A percentile compares a stretch with the other conserved stretches of the same genome.
Evolutionary conservation across 176 grass and related monocot species (phyloP).

Genomic region (Zizania latifolia): DNA sequence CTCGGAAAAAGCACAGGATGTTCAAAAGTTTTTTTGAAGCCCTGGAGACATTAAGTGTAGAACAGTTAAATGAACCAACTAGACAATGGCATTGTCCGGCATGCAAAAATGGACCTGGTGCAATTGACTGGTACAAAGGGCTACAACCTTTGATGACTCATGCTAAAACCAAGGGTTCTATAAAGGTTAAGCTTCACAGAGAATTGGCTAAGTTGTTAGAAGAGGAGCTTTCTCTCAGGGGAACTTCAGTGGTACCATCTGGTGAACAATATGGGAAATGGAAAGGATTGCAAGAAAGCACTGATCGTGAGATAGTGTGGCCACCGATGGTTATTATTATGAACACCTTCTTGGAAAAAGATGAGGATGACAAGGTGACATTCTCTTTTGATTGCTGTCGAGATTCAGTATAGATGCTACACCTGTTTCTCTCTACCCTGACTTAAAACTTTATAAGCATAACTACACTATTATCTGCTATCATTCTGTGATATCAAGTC

Average conservation of each 20-base stretch:
- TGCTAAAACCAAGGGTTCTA: conserved; percentile 79
- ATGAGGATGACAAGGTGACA: conserved; percentile 70
- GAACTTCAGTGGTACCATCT: conserved; percentile 60
- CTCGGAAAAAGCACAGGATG: conserved; percentile 66
- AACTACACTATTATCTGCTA: not conserved
- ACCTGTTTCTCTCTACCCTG: not conserved
- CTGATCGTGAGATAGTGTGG: conserved; percentile 69
- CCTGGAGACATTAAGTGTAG: conserved; percentile 45
- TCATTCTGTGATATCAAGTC: conserved; percentile 1
- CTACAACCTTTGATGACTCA: conserved; percentile 72
- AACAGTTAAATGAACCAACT: conserved; percentile 58
- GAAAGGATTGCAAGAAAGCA: conserved; percentile 59
- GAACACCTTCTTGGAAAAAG: conserved; percentile 70
- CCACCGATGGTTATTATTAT: conserved; percentile 91
- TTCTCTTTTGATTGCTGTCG: conserved; percentile 3
- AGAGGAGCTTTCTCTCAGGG: conserved; percentile 60
- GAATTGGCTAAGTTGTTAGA: conserved; percentile 72
- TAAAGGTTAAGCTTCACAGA: conserved; percentile 69
- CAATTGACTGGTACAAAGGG: conserved; percentile 88
- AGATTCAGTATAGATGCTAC: not conserved
- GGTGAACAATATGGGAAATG: conserved; percentile 83
- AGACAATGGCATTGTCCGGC: conserved; percentile 73
- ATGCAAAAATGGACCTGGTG: conserved; percentile 88
- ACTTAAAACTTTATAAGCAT: not conserved
- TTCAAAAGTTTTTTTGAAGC: conserved; percentile 69